Percentiles rank a stretch among this genome's conserved stretches.
Conservation (phyloP, 2,329 filamentous ascomycete genomes). For the Trichoderma koningii region DNA sequence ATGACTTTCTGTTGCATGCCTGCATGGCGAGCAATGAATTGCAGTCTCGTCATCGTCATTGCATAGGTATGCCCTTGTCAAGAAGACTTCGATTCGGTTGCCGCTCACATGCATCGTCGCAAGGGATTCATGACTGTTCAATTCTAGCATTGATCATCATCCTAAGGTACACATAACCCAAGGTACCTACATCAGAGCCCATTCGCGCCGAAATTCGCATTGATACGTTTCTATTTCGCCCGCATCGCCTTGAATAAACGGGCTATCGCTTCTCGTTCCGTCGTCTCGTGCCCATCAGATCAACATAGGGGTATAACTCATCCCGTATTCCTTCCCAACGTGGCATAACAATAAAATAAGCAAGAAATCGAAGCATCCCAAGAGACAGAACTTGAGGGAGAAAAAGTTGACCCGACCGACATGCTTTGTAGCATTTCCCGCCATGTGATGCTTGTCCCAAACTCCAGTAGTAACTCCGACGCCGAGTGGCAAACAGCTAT, state of each 20-base stretch:
- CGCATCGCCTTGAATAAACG: slow-evolving; percentile 4
- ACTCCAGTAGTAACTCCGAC: slow-evolving; percentile 23
- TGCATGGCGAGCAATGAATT: too few relatives aligned
- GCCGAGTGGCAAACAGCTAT: slow-evolving; percentile 13
- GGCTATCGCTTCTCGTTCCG: slow-evolving; percentile 22
- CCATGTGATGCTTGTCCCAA: slow-evolving; percentile 20
- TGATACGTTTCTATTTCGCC: slow-evolving; percentile 23
- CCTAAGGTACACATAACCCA: not conserved
- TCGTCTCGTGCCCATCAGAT: slow-evolving; percentile 25
- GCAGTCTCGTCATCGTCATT: too few relatives aligned
- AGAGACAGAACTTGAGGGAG: not conserved
- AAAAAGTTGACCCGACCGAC: slow-evolving; percentile 8
- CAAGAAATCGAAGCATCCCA: not conserved
- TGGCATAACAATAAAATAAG: not conserved
- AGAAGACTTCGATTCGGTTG: too few relatives aligned
- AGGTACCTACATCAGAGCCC: not conserved
- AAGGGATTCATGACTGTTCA: not conserved
- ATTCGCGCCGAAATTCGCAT: slow-evolving; percentile 7
- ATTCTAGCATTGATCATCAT: not conserved
- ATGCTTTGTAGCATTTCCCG: slow-evolving; percentile 22
- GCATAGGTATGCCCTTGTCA: too few relatives aligned
- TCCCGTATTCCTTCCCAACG: slow-evolving; percentile 22
- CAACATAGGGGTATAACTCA: slow-evolving; percentile 28
- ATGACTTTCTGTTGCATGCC: too few relatives aligned
- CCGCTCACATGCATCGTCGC: too few relatives aligned